Conservation (phyloP, 176 grass and related monocot genomes). For the Carex parvula region DNA sequence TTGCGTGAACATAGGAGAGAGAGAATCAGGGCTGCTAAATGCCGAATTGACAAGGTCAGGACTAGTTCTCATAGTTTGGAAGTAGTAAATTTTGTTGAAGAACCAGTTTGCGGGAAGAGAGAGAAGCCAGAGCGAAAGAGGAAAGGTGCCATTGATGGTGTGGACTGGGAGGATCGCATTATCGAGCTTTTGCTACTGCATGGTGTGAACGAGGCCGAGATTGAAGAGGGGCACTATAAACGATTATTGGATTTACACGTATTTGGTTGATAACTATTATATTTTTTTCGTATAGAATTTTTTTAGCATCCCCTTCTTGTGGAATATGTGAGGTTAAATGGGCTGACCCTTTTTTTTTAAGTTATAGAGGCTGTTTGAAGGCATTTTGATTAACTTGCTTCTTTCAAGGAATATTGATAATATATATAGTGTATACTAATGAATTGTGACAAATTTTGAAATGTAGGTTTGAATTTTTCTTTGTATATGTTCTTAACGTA, state of each 20-base stretch:
- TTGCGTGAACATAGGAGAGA: constrained; percentile 48
- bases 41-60: constrained; percentile 63
- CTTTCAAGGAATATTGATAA: not conserved
- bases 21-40: constrained; percentile 74
- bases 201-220: constrained; percentile 63
- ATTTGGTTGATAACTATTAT: not conserved
- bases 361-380: not conserved
- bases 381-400: not conserved
- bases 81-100: constrained; percentile 21
- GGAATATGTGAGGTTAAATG: not conserved
- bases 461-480: no score
- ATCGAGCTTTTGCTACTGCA: constrained; percentile 80
- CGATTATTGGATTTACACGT: constrained; percentile 71
- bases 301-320: not conserved
- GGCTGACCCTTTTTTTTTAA: not conserved
- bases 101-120: not conserved
- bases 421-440: not conserved
- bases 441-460: no score
- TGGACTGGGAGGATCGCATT: constrained; percentile 88
- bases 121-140: constrained; percentile 36
- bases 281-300: not conserved
- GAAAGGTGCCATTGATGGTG: constrained; percentile 26
- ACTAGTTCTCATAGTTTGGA: constrained; percentile 33
- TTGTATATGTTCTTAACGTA: no score
- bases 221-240: constrained; percentile 88